Conservation (phyloP, 1,284 basidiomycete genomes). For the Boletus sp. region DNA sequence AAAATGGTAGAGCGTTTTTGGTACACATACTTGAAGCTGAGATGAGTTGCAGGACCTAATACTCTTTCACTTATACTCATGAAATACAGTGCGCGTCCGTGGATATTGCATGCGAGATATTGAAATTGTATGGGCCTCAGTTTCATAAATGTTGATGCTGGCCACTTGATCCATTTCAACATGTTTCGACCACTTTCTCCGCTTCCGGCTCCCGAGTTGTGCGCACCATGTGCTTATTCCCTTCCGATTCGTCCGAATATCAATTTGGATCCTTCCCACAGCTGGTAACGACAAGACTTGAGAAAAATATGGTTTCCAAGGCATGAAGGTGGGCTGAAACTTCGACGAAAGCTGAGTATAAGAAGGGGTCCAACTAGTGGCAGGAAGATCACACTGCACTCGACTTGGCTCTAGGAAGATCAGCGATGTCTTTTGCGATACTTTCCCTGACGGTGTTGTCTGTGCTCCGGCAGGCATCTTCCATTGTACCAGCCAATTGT, state of each 20-base stretch:
- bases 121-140: neutral
- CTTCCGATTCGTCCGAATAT: neutral
- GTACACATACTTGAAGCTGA: neutral
- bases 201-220: neutral
- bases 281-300: neutral
- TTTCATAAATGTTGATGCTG: neutral
- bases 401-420: neutral
- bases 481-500: neutral
- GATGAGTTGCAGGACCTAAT: neutral
- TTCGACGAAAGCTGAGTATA: slow-evolving; percentile 4
- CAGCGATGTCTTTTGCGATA: slow-evolving; percentile 10
- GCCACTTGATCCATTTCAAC: neutral
- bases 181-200: neutral
- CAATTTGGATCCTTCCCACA: neutral
- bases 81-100: neutral
- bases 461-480: slow-evolving; percentile 3
- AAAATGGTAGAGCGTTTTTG: too few species aligned
- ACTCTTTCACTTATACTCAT: neutral
- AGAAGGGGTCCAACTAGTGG: neutral
- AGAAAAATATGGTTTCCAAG: neutral
- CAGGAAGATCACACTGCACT: neutral
- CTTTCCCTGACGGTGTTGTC: slow-evolving; percentile 11
- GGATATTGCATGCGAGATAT: neutral
- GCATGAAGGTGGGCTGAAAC: neutral
- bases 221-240: neutral